A percentile compares a stretch with the other conserved stretches of the same genome.
Evolutionary conservation across 2,329 filamentous ascomycete genomes (phyloP).

Genomic region (Nakataea oryzae): DNA sequence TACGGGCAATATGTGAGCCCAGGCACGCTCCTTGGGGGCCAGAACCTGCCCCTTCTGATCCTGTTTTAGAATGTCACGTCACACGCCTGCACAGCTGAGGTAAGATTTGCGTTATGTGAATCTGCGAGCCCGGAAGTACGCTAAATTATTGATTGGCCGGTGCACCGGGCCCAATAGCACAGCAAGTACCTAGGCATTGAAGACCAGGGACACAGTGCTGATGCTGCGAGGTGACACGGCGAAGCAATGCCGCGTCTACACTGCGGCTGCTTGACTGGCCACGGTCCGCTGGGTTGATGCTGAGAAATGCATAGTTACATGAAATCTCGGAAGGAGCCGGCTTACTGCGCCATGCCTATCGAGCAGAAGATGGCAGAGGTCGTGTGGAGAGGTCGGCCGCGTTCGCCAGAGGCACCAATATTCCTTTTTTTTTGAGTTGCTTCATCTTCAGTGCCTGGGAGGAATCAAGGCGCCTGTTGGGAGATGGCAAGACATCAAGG

Average conservation of each 20-base stretch:
- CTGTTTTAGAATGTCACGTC: background rate
- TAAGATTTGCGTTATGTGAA: background rate
- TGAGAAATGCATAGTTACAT: background rate
- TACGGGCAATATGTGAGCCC: background rate
- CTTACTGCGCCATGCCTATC: background rate
- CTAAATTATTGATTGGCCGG: no score
- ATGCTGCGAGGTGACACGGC: background rate
- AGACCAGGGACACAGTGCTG: background rate
- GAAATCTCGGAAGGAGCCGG: background rate
- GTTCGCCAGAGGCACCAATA: background rate
- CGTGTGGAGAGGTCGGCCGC: background rate
- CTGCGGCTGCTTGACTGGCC: background rate
- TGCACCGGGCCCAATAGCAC: no score
- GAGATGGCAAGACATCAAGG: background rate
- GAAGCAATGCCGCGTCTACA: background rate
- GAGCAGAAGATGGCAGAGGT: no score
- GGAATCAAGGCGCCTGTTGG: background rate
- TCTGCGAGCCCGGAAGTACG: background rate
- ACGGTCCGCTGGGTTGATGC: background rate
- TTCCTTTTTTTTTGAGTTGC: background rate
- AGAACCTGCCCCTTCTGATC: background rate
- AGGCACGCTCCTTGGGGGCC: background rate
- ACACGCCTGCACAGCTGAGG: background rate
- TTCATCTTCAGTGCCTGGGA: background rate
- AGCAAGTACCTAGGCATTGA: no score